These are phyloP conservation scores for Pichia sp. DNA, from an alignment of 1,139 yeast genomes.

Conservation along the genomic window DNA sequence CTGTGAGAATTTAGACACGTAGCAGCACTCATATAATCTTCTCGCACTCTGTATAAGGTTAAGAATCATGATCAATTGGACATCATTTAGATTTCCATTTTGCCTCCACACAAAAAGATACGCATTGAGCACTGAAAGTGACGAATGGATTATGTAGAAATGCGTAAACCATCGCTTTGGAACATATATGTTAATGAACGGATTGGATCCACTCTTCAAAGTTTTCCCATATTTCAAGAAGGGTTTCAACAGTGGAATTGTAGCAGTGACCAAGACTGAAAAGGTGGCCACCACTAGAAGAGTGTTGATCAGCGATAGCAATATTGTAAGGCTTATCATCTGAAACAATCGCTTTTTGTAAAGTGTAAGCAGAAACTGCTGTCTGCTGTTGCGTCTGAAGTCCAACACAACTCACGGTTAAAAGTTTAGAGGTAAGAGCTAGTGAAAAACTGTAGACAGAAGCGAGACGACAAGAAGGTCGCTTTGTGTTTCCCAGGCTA, in stretches of 20 bases:
- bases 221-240: conserved; percentile 28
- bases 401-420: no score
- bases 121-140: conserved; percentile 4
- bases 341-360: no score
- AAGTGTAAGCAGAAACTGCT: no score
- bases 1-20: conserved; percentile 40
- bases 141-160: conserved; percentile 34
- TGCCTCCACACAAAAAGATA: not conserved
- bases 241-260: conserved; percentile 12
- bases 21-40: conserved; percentile 54
- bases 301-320: no score
- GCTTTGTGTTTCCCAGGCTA: no score
- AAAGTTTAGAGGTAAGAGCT: no score
- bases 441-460: no score
- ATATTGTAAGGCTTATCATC: no score
- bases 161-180: conserved; percentile 45
- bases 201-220: not conserved
- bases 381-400: no score
- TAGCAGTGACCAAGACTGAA: conserved; percentile 15
- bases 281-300: not conserved
- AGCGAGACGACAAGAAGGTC: no score
- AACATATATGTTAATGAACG: conserved; percentile 28
- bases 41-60: conserved; percentile 54
- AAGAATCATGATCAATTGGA: conserved; percentile 24
- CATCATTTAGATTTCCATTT: not conserved